These are phyloP conservation scores for Hypoxylon subgilvum DNA, from an alignment of 495 filamentous ascomycete genomes.

Conservation along the genomic window DNA sequence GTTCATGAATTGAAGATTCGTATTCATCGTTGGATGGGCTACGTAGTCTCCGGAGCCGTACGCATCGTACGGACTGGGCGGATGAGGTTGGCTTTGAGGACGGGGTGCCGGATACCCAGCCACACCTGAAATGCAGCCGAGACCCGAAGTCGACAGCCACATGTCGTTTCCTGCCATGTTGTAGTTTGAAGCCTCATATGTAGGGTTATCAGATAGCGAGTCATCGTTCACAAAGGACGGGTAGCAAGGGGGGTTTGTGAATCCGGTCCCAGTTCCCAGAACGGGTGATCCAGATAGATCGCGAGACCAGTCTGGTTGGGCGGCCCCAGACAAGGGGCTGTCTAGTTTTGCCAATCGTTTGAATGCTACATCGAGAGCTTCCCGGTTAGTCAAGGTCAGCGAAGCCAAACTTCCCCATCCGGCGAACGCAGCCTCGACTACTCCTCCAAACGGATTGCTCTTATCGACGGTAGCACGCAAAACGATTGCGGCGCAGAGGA, in stretches of 20 bases:
- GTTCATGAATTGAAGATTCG: not conserved
- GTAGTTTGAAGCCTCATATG: not conserved
- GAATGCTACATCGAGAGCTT: conserved; percentile 10
- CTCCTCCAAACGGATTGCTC: conserved; percentile 4
- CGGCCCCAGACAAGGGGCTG: not conserved
- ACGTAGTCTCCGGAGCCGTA: not conserved
- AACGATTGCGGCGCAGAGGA: conserved; percentile 23
- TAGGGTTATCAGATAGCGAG: not conserved
- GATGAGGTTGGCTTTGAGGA: not conserved
- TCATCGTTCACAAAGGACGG: conserved; percentile 10
- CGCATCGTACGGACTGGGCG: not conserved
- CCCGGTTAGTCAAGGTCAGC: not conserved
- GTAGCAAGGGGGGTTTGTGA: not conserved
- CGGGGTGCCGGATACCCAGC: not conserved
- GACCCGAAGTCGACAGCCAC: not conserved
- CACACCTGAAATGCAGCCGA: not conserved
- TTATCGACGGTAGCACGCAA: conserved; percentile 15
- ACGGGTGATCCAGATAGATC: not conserved
- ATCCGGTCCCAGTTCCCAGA: conserved; percentile 9
- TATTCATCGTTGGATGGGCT: not conserved
- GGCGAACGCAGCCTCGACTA: conserved; percentile 18
- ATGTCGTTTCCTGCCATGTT: not conserved
- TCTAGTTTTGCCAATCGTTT: conserved; percentile 5
- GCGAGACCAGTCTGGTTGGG: conserved; percentile 2
- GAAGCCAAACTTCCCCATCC: conserved; percentile 3